A percentile compares a stretch with the other conserved stretches of the same genome.
Evolutionary conservation across 2,329 filamentous ascomycete species (phyloP).

Genomic region (Fusarium ramigenum): DNA sequence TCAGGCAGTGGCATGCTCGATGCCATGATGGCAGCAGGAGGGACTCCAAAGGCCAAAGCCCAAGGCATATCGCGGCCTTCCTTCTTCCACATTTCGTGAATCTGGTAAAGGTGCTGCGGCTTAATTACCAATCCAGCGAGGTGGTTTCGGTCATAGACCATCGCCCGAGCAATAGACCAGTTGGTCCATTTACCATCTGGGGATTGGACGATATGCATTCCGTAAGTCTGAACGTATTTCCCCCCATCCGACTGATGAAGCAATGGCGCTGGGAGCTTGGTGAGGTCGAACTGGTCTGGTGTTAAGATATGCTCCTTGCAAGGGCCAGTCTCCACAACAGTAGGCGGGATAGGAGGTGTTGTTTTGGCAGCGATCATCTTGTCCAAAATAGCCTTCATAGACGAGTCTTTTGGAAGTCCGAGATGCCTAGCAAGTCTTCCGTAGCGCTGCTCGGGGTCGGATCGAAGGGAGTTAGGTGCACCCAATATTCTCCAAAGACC

Average conservation of each 20-base stretch:
- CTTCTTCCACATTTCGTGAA: conserved; percentile 57
- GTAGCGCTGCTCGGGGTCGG: conserved; percentile 45
- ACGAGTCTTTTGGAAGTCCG: conserved; percentile 45
- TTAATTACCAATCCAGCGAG: conserved; percentile 54
- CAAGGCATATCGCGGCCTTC: conserved; percentile 58
- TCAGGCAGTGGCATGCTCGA: conserved; percentile 54
- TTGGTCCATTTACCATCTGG: conserved; percentile 60
- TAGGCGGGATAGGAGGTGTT: conserved; percentile 45
- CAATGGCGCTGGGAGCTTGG: conserved; percentile 52
- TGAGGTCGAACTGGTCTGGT: conserved; percentile 43
- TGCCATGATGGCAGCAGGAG: conserved; percentile 61
- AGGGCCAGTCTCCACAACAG: conserved; percentile 41
- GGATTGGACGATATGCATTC: conserved; percentile 53
- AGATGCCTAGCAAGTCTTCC: conserved; percentile 56
- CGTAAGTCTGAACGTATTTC: conserved; percentile 61
- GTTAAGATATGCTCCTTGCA: conserved; percentile 32
- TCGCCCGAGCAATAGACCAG: conserved; percentile 57
- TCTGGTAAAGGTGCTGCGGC: conserved; percentile 58
- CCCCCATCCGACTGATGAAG: conserved; percentile 59
- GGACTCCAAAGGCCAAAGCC: conserved; percentile 59
- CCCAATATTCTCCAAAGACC: conserved; percentile 59
- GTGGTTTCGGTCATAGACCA: conserved; percentile 57
- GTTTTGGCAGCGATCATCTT: conserved; percentile 52
- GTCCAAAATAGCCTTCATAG: conserved; percentile 50
- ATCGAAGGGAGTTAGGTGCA: conserved; percentile 49